Evolutionary conservation across 2,329 filamentous ascomycete species (phyloP).

Genomic region (Sporothrix pallida): DNA sequence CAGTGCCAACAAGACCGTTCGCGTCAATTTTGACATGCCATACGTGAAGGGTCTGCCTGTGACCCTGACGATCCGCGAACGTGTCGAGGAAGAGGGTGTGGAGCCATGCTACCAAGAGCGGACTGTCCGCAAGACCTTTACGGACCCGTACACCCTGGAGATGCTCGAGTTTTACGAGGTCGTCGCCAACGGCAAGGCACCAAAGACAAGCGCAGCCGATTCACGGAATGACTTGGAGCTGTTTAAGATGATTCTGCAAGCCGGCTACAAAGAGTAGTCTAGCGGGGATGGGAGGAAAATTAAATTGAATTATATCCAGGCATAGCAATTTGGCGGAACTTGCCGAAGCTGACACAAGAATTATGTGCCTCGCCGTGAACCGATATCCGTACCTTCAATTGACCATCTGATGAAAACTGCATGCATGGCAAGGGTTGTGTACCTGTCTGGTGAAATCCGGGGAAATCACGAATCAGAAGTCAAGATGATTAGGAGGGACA

Average conservation of each 20-base stretch:
- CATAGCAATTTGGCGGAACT: too few species aligned
- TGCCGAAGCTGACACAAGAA: too few species aligned
- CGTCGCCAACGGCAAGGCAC: constrained; percentile 37
- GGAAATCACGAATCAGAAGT: too few species aligned
- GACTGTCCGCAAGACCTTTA: constrained; percentile 52
- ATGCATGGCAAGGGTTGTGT: too few species aligned
- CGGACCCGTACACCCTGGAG: constrained; percentile 50
- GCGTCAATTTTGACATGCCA: constrained; percentile 61
- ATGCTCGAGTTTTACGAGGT: constrained; percentile 46
- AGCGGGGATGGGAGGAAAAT: neutral
- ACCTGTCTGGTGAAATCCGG: too few species aligned
- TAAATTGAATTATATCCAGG: too few species aligned
- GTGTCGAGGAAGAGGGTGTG: constrained; percentile 36
- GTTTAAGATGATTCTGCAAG: constrained; percentile 43
- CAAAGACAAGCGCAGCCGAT: constrained; percentile 44
- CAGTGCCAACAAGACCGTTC: constrained; percentile 58
- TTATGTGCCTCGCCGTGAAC: too few species aligned
- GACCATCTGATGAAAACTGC: too few species aligned
- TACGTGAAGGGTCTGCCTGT: constrained; percentile 62
- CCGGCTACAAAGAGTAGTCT: constrained; percentile 17
- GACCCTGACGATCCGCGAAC: constrained; percentile 54
- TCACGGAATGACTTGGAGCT: constrained; percentile 44
- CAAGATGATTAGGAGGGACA: too few species aligned
- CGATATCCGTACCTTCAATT: too few species aligned
- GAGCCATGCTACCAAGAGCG: constrained; percentile 46